Conservation (phyloP, 116 monocot species). For the Papilionanthe hybrid region DNA sequence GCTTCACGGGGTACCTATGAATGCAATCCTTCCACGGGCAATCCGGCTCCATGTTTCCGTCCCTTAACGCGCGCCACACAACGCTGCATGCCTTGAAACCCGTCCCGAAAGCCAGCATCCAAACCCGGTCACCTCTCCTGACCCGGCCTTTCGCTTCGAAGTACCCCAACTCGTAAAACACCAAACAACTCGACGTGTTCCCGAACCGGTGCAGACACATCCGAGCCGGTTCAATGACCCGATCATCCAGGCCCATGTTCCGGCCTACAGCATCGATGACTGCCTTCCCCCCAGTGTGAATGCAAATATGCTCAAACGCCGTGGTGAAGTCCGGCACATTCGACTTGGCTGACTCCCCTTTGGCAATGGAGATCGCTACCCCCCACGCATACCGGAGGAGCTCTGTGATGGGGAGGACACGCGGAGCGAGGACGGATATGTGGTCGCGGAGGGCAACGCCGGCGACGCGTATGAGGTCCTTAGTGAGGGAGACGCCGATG, state of each 20-base stretch:
- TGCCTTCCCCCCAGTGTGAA: constrained; percentile 91
- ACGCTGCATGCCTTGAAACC: constrained; percentile 84
- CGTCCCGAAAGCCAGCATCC: constrained; percentile 94
- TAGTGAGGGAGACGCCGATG: constrained; percentile 56
- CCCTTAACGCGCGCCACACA: constrained; percentile 45
- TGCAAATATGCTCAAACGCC: constrained; percentile 86
- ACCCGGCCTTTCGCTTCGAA: constrained; percentile 70
- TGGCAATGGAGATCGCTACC: constrained; percentile 1
- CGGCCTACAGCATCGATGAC: constrained; percentile 64
- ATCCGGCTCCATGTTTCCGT: constrained; percentile 30
- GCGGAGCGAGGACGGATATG: constrained; percentile 44
- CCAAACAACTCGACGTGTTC: constrained; percentile 84
- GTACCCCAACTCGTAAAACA: constrained; percentile 89
- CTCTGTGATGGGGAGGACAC: constrained; percentile 53
- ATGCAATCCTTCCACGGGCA: constrained; percentile 66
- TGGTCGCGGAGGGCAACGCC: constrained; percentile 44
- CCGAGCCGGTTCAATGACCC: constrained; percentile 64
- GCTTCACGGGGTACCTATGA: constrained; percentile 41
- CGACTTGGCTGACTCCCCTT: constrained; percentile 13
- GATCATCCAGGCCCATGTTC: constrained; percentile 40
- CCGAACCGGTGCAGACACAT: constrained; percentile 87
- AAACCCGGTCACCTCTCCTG: constrained; percentile 56
- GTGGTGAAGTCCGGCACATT: constrained; percentile 72
- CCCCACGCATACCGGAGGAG: constrained; percentile 36
- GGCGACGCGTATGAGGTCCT: constrained; percentile 76